Evolutionary conservation across 129 eudicot genomes (phyloP).

Genomic region (Smallanthus sonchifolius): DNA sequence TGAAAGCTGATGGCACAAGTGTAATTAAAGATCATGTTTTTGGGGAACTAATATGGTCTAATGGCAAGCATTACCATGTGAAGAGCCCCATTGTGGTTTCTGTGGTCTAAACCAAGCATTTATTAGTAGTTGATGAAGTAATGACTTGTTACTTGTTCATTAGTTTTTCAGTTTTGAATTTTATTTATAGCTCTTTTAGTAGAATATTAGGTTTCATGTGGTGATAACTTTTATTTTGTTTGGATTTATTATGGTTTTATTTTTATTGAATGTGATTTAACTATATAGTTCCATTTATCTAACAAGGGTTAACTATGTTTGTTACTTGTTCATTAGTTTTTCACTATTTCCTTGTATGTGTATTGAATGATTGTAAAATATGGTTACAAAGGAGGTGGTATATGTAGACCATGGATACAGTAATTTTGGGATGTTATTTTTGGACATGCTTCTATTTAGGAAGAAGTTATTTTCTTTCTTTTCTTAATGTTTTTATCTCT

Average conservation of each 20-base stretch:
- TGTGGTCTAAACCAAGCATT: neutral
- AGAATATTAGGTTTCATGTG: neutral
- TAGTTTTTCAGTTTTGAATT: neutral
- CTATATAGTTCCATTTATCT: neutral
- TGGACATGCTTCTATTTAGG: too few species aligned
- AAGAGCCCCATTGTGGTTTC: constrained; percentile 67
- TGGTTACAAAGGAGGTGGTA: too few species aligned
- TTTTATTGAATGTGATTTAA: neutral
- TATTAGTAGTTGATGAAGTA: neutral
- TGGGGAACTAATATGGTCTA: constrained; percentile 70
- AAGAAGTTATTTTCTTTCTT: too few species aligned
- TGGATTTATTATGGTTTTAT: neutral
- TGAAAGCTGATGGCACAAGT: constrained; percentile 20
- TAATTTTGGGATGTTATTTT: too few species aligned
- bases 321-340: too few species aligned
- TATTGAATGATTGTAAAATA: too few species aligned
- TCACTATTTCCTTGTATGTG: too few species aligned
- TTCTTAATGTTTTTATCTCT: too few species aligned
- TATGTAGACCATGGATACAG: too few species aligned
- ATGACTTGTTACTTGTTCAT: neutral
- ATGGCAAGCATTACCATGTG: constrained; percentile 55
- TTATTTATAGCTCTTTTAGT: neutral
- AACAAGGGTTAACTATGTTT: too few species aligned
- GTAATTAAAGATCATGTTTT: constrained; percentile 28
- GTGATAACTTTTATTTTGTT: neutral